Percentiles rank a stretch among this genome's conserved stretches.
Conservation (phyloP, 2,329 filamentous ascomycete species). For the Fusarium anthophilum region DNA sequence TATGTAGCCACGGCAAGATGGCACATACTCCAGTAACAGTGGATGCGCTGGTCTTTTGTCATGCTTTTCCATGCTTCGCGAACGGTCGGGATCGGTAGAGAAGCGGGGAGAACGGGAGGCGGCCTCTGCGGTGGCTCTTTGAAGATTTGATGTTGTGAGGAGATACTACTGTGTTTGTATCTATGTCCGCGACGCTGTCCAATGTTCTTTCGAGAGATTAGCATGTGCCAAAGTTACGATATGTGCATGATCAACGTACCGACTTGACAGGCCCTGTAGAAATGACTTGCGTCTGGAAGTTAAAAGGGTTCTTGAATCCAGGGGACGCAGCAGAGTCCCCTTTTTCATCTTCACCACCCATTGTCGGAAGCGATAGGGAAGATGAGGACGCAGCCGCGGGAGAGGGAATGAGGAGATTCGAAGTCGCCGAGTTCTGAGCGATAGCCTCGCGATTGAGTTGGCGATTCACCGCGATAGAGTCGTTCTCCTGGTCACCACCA, state of each 20-base stretch:
- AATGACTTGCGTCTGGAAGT: slow-evolving; percentile 87
- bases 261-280: slow-evolving; percentile 81
- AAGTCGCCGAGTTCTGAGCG: slow-evolving; percentile 23
- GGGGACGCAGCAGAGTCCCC: slow-evolving; percentile 34
- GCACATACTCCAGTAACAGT: slow-evolving; percentile 89
- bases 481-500: slow-evolving; percentile 5
- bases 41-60: slow-evolving; percentile 84
- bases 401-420: slow-evolving; percentile 34
- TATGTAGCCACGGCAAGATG: slow-evolving; percentile 85
- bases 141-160: slow-evolving; percentile 89
- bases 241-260: slow-evolving; percentile 57
- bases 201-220: slow-evolving; percentile 70
- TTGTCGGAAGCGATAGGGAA: slow-evolving; percentile 25
- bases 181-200: slow-evolving; percentile 94
- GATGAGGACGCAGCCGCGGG: slow-evolving; percentile 20
- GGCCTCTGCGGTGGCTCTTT: slow-evolving; percentile 88
- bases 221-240: neutral
- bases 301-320: slow-evolving; percentile 77
- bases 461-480: slow-evolving; percentile 11
- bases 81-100: slow-evolving; percentile 88
- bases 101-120: slow-evolving; percentile 88
- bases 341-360: slow-evolving; percentile 27
- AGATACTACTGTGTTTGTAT: slow-evolving; percentile 97
- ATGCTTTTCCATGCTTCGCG: slow-evolving; percentile 90
- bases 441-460: slow-evolving; percentile 30